Base-by-base conservation (phyloP, 768 basidiomycete genomes). In the Polyporus arcularius region DNA sequence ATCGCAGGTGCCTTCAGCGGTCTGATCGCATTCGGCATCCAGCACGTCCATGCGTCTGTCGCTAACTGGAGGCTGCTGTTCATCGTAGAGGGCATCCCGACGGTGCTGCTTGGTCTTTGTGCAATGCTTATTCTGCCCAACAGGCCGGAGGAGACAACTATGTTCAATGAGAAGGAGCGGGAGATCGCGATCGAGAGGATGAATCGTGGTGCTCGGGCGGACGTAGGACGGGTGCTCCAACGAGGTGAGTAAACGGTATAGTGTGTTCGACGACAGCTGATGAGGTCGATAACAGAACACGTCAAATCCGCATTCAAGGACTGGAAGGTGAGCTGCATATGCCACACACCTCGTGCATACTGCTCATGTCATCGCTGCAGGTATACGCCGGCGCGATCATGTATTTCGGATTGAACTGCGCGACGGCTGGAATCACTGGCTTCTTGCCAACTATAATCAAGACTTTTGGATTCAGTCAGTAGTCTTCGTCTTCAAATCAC, bases 1-100 rank as follows among this genome's bases (percentile, higher is more conserved):
- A 83, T 91, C 6, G 88, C 91, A 4, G 91, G 91, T 21, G 92
- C 91, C 5, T 92, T 93, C 60, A 90, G 90, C 14, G 91, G 91
- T n/a, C 75, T 92, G 47, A 83, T 93, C 45, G 90, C 92, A 3
- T 93, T 88, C 63, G 92, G 90, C 1, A 78, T 92, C 12, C 88
- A 90, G 65, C 82, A 90, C 68, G 78, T 77, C 3, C 73, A 85
- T 56, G 61, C 78, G 0, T 65, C 78, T 4, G 71, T 88, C 31
- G 69, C 76, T 9, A 77, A 84, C 60, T 86, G 84, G 89, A 79
- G 82, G 57, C 75, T 88, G 21, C 72, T 92, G 4, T 91, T 92
- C 72, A 83, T 92, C 62, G 78, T 92, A 40, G 90, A 92, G 80
- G 90, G 91, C 38, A 72, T 85, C 15, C 90, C 91, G 4, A 77